These are phyloP conservation scores for Spathaspora jeffriesii DNA, from an alignment of 1,139 yeast species.

Conservation along the genomic window DNA sequence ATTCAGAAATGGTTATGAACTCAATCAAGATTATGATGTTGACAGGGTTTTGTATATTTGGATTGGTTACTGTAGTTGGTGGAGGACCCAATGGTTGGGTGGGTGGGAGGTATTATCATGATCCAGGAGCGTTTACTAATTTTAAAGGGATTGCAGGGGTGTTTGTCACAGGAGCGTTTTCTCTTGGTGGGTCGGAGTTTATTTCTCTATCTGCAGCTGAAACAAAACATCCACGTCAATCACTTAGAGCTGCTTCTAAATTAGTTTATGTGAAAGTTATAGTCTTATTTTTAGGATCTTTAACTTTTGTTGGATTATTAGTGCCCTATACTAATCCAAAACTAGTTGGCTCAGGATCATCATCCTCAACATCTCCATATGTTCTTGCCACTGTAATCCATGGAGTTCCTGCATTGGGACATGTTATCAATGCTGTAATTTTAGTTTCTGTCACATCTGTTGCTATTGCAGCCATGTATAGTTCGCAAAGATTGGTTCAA, in stretches of 20 bases:
- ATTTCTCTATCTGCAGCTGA: slow-evolving; percentile 37
- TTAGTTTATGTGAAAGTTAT: slow-evolving; percentile 37
- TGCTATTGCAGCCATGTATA: slow-evolving; percentile 37
- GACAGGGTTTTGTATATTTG: slow-evolving; percentile 30
- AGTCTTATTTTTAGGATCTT: slow-evolving; percentile 30
- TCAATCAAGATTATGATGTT: slow-evolving; percentile 32
- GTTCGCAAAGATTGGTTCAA: slow-evolving; percentile 33
- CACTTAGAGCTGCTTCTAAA: slow-evolving; percentile 34
- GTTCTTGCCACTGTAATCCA: slow-evolving; percentile 38
- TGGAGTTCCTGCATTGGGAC: slow-evolving; percentile 29
- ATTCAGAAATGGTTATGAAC: slow-evolving; percentile 31
- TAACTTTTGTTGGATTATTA: slow-evolving; percentile 30
- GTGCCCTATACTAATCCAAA: slow-evolving; percentile 26
- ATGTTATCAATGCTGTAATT: slow-evolving; percentile 32
- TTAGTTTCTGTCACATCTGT: slow-evolving; percentile 34
- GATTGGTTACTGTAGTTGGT: slow-evolving; percentile 28
- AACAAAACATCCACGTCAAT: slow-evolving; percentile 28
- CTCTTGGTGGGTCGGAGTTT: slow-evolving; percentile 28
- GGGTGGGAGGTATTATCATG: slow-evolving; percentile 35
- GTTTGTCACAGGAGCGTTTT: slow-evolving; percentile 26
- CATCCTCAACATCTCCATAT: slow-evolving; percentile 38
- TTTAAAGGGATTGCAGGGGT: slow-evolving; percentile 26
- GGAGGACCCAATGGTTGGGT: slow-evolving; percentile 33
- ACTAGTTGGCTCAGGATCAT: slow-evolving; percentile 20
- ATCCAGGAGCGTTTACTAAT: slow-evolving; percentile 26